phyloP scores from a whole-genome alignment of 352 stramenopile genomes.

The Globisporangium parvum region DNA sequence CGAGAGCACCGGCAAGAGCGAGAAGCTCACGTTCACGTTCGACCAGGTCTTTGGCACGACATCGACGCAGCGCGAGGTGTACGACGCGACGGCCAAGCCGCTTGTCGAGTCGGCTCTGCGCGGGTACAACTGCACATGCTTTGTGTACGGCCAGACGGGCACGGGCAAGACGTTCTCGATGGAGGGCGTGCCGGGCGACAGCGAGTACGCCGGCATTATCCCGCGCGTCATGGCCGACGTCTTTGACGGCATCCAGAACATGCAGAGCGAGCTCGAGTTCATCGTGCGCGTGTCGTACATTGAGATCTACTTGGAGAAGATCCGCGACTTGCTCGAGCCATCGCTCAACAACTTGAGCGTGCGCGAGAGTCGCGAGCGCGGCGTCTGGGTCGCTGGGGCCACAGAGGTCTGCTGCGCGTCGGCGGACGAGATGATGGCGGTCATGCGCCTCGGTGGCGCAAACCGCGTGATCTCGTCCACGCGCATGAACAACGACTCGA shows the following conservation, averaged over 20 bases:
- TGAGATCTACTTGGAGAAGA: constrained; percentile 99
- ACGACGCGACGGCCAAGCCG: constrained; percentile 54
- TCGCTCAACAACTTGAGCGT: constrained; percentile 52
- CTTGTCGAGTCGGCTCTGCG: constrained; percentile 50
- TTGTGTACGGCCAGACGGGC: constrained; percentile 91
- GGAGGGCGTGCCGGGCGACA: constrained; percentile 58
- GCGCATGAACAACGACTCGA: constrained; percentile 90
- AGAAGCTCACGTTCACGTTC: constrained; percentile 65
- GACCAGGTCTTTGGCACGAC: constrained; percentile 57
- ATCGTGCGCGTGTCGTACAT: constrained; percentile 96
- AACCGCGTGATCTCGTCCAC: constrained; percentile 87
- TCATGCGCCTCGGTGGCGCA: constrained; percentile 90
- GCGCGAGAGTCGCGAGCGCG: constrained; percentile 50
- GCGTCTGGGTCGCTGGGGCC: constrained; percentile 56
- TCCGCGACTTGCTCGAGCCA: constrained; percentile 91
- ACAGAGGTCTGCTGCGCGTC: constrained; percentile 58
- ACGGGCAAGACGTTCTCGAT: constrained; percentile 94
- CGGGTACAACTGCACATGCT: constrained; percentile 90
- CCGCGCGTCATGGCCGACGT: constrained; percentile 69
- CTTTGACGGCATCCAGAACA: constrained; percentile 61
- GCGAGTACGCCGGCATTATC: constrained; percentile 67
- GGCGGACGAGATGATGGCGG: constrained; percentile 59
- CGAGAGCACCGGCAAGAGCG: constrained; percentile 9
- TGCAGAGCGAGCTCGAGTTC: constrained; percentile 85
- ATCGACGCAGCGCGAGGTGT: constrained; percentile 60